A percentile compares a stretch with the other conserved stretches of the same genome.
phyloP scores from a whole-genome alignment of 2,329 filamentous ascomycete species.

The Tolypocladium sp. region DNA sequence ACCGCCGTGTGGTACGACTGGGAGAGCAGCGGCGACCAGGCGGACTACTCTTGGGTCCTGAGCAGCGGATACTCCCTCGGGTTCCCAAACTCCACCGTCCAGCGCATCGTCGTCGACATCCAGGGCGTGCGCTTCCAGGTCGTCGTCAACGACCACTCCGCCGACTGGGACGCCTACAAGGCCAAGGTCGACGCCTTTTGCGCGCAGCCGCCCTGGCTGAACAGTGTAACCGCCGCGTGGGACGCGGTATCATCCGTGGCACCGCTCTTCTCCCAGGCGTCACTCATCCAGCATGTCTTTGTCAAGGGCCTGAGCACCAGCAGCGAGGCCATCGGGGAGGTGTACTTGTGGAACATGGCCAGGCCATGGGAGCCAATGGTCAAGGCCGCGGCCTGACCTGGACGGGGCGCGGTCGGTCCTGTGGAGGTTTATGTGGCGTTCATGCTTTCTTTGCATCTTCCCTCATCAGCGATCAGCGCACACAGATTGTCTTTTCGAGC shows the following conservation, averaged over 20 bases:
- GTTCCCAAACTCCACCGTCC: conserved; percentile 21
- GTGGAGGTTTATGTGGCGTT: neutral
- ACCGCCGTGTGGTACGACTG: conserved; percentile 34
- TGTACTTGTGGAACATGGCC: conserved; percentile 31
- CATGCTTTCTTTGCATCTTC: neutral
- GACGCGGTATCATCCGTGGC: neutral
- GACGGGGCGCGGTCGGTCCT: neutral
- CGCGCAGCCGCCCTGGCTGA: conserved; percentile 15
- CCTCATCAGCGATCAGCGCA: neutral
- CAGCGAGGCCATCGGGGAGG: conserved; percentile 21
- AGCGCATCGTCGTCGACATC: conserved; percentile 27
- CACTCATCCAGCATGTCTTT: conserved; percentile 23
- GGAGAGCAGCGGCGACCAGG: conserved; percentile 26
- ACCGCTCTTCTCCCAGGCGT: neutral
- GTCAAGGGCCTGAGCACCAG: conserved; percentile 20
- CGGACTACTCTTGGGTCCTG: conserved; percentile 26
- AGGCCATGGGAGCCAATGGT: conserved; percentile 34
- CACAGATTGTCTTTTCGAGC: neutral
- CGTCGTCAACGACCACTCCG: conserved; percentile 25
- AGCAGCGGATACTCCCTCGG: conserved; percentile 10
- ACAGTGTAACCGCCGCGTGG: neutral
- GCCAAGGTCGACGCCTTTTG: conserved; percentile 24
- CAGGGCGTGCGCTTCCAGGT: conserved; percentile 29
- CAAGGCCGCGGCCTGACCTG: conserved; percentile 22
- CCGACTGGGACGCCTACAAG: conserved; percentile 21